These are phyloP conservation scores for Pholiota molesta DNA, from an alignment of 768 basidiomycete genomes.

Conservation along the genomic window DNA sequence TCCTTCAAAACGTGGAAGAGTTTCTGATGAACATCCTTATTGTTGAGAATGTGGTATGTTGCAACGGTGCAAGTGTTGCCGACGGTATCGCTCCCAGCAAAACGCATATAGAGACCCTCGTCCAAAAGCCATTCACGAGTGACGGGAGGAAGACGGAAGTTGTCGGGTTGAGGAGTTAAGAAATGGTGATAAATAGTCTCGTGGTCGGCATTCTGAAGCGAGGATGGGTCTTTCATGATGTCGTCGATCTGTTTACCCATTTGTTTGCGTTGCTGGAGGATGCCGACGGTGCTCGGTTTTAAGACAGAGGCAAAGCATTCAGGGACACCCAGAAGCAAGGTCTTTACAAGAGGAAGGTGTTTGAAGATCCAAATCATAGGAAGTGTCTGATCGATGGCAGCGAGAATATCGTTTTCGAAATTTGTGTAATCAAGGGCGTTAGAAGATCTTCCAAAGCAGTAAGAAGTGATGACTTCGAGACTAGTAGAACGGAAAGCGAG, in stretches of 20 bases:
- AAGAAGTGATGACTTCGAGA: conserved; percentile 42
- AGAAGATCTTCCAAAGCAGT: conserved; percentile 39
- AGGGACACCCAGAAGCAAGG: conserved; percentile 33
- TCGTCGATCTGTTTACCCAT: conserved; percentile 39
- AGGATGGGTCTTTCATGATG: conserved; percentile 34
- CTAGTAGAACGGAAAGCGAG: conserved; percentile 41
- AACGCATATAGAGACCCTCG: conserved; percentile 37
- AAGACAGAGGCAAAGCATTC: conserved; percentile 35
- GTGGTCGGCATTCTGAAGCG: conserved; percentile 32
- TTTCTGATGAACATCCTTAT: conserved; percentile 29
- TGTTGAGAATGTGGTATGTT: conserved; percentile 36
- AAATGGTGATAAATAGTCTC: conserved; percentile 42
- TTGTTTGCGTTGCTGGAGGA: conserved; percentile 34
- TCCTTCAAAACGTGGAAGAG: conserved; percentile 35
- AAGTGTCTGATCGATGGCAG: conserved; percentile 37
- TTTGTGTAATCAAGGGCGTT: conserved; percentile 30
- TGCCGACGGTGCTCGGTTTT: conserved; percentile 37
- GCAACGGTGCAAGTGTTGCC: conserved; percentile 42
- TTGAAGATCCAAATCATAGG: conserved; percentile 42
- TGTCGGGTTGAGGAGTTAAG: conserved; percentile 33
- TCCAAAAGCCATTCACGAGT: conserved; percentile 38
- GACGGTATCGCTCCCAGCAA: conserved; percentile 49
- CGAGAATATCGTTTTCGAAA: conserved; percentile 37
- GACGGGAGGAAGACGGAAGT: conserved; percentile 32
- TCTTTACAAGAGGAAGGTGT: conserved; percentile 36